Evolutionary conservation across 1,139 yeast genomes (phyloP).

Genomic region (Blastobotrys proliferans): DNA sequence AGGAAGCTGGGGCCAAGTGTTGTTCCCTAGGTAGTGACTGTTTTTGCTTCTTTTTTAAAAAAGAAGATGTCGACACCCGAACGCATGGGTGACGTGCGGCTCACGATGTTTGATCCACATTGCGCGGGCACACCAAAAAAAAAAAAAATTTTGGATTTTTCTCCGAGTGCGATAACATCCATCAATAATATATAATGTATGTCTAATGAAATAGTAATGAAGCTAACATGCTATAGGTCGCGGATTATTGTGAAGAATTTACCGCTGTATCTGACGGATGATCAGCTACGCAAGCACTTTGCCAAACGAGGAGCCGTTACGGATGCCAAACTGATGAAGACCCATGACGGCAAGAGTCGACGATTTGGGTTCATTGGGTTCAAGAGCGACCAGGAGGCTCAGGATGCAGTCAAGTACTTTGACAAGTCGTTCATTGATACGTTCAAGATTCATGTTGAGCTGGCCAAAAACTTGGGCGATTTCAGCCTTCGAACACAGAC

Average conservation of each 20-base stretch:
- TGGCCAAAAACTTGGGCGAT: slow-evolving; percentile 86
- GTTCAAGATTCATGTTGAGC: slow-evolving; percentile 66
- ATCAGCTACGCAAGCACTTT: slow-evolving; percentile 66
- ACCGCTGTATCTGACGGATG: slow-evolving; percentile 78
- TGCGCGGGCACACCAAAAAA: neutral
- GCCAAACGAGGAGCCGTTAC: slow-evolving; percentile 57
- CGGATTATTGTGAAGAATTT: slow-evolving; percentile 93
- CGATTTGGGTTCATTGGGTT: slow-evolving; percentile 92
- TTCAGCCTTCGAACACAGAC: slow-evolving; percentile 64
- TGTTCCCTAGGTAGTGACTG: neutral
- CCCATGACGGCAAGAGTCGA: slow-evolving; percentile 80
- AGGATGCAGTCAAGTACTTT: slow-evolving; percentile 69
- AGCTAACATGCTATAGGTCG: slow-evolving; percentile 44
- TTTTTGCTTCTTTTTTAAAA: neutral
- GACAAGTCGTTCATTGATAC: slow-evolving; percentile 80
- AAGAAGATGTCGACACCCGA: neutral
- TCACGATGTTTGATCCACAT: neutral
- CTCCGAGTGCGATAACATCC: neutral
- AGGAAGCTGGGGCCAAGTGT: slow-evolving; percentile 10
- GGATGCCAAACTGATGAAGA: slow-evolving; percentile 80
- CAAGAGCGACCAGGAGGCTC: slow-evolving; percentile 67
- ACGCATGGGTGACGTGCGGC: neutral
- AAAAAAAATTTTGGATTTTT: slow-evolving; percentile 1
- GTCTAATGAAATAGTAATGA: neutral
- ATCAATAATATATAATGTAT: neutral